Base-by-base conservation (phyloP, 495 filamentous ascomycete genomes). In the Penicillium antarcticum region DNA sequence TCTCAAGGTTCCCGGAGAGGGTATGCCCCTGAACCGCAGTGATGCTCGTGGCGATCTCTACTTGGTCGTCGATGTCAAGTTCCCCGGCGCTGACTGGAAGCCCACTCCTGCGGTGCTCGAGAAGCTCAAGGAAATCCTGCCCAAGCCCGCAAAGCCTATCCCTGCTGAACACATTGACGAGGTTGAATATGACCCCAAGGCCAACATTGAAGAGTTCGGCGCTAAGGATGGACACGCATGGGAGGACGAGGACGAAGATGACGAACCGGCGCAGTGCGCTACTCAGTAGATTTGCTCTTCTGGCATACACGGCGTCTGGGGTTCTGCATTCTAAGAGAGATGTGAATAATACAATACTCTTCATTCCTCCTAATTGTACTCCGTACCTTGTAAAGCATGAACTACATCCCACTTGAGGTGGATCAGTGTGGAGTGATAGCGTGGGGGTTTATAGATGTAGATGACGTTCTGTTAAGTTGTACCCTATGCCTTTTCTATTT, bases 21-120 rank as follows among this genome's bases (percentile, higher is more conserved):
- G 94, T 38, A 98, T 98, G 94, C 92, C 95, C 6, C 61, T 81
- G 51, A 97, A 97, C 78, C 84, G 85, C 53, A 86, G 83, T 48
- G 94, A 98, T 29, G 57, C 67, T 5, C 89, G 84, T 60, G 94
- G 94, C 13, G 91, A 97, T 60, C 76, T 98, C 7, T 98, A 91
- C 67, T 78, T 98, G 24, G 63, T 86, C 16, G 85, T 96, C 47
- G 85, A 95, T 60, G 76, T 98, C 53, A 83, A 89, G 38, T 97
- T 97, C 75, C 94, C 94, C 19, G 83, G 90, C 45, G 79, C 88
- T 60, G 86, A 83, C 17, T 97, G 91, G 91, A 77, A 87, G 38
- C 79, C 86, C 45, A 80, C 86, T 43, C 80, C 87, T 2, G 79
- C 75, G 12, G 76, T 81, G 5, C 74, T 91, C 49, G 78, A 82